Evolutionary conservation across 1,284 basidiomycete genomes (phyloP).

Genomic region (Sporisorium sorghi): DNA sequence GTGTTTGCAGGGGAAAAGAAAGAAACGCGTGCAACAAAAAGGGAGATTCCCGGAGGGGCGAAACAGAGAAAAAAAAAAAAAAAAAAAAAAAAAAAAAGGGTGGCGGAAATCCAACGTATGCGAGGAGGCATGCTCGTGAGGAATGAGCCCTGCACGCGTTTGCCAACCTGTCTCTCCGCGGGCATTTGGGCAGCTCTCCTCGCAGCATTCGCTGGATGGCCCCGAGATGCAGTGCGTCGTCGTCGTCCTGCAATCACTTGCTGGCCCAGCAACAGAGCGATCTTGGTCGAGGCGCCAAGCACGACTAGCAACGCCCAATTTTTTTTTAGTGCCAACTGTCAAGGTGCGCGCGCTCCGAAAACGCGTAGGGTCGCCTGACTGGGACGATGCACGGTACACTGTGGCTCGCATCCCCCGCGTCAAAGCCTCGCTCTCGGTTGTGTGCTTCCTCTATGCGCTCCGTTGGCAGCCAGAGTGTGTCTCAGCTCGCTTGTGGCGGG

Average conservation of each 20-base stretch:
- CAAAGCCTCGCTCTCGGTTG: background rate
- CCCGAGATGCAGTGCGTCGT: background rate
- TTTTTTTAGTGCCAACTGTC: conserved; percentile 13
- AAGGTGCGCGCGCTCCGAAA: background rate
- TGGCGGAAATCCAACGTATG: conserved; percentile 11
- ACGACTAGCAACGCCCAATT: background rate
- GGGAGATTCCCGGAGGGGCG: conserved; percentile 14
- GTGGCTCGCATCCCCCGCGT: conserved; percentile 6
- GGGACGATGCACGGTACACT: conserved; percentile 16
- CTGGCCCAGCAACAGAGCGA: background rate
- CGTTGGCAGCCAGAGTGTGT: background rate
- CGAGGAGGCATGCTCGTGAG: conserved; percentile 23
- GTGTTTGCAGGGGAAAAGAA: too few species aligned
- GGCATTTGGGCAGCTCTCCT: background rate
- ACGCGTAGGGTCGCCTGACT: conserved; percentile 2
- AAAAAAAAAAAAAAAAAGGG: too few species aligned
- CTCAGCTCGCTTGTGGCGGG: conserved; percentile 2
- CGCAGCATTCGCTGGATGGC: background rate
- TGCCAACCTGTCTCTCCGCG: background rate
- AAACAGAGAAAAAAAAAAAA: too few species aligned
- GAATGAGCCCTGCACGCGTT: conserved; percentile 25
- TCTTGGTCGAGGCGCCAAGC: too few species aligned
- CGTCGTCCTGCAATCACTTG: background rate
- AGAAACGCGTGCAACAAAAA: conserved; percentile 17
- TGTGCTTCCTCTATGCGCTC: too few species aligned